Percentiles rank a stretch among this genome's conserved stretches.
These are phyloP conservation scores for Yamadazyma ubonensis DNA, from an alignment of 805 yeast species.

Conservation along the genomic window DNA sequence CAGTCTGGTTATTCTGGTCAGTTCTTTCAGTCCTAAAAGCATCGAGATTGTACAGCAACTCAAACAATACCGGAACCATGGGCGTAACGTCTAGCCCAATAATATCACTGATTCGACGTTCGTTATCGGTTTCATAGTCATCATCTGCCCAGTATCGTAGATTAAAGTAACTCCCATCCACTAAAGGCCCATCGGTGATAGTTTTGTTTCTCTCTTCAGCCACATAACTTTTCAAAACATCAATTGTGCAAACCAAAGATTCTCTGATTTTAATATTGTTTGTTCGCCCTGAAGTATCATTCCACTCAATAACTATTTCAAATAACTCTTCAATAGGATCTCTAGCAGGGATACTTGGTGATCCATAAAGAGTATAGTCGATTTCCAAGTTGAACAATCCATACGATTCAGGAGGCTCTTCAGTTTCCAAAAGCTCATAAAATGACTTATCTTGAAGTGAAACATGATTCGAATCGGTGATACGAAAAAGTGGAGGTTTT, in stretches of 20 bases:
- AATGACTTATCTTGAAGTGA: slow-evolving; percentile 14
- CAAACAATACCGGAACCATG: not conserved
- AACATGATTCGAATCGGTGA: slow-evolving; percentile 3
- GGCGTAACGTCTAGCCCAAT: slow-evolving; percentile 30
- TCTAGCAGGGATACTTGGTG: slow-evolving; percentile 20
- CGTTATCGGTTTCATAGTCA: slow-evolving; percentile 9
- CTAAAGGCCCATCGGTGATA: slow-evolving; percentile 7
- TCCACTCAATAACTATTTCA: slow-evolving; percentile 21
- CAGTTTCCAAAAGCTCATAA: slow-evolving; percentile 11
- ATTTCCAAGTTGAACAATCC: slow-evolving; percentile 17
- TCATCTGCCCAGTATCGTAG: slow-evolving; percentile 14
- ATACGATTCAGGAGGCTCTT: slow-evolving; percentile 10
- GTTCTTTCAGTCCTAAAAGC: too few relatives aligned
- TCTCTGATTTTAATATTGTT: slow-evolving; percentile 17
- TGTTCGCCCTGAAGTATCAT: slow-evolving; percentile 8
- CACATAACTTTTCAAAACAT: slow-evolving; percentile 19
- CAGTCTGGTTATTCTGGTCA: too few relatives aligned
- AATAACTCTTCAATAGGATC: slow-evolving; percentile 27
- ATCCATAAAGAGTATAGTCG: slow-evolving; percentile 24
- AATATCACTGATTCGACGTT: slow-evolving; percentile 11
- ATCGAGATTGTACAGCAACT: not conserved
- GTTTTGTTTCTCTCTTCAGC: slow-evolving; percentile 16
- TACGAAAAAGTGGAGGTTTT: slow-evolving; percentile 24
- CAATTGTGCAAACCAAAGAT: slow-evolving; percentile 21
- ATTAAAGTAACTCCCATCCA: slow-evolving; percentile 15